phyloP scores from a whole-genome alignment of 352 stramenopile genomes.

The Phytopythium chamaehyphon region DNA sequence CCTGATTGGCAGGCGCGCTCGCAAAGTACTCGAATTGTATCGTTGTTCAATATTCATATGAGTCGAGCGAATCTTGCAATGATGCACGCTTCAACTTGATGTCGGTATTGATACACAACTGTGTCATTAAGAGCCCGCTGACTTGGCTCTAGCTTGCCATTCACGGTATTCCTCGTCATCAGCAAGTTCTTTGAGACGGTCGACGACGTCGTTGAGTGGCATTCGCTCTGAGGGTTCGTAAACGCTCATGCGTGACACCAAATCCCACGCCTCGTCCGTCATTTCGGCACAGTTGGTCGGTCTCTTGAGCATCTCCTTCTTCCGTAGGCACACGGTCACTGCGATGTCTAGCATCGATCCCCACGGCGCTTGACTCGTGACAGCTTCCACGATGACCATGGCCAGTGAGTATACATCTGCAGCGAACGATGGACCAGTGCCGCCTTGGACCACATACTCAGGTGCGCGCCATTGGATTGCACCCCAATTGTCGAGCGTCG shows the following conservation, averaged over 20 bases:
- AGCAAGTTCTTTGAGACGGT: not conserved
- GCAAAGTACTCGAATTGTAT: too few relatives aligned
- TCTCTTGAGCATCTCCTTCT: not conserved
- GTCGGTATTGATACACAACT: too few relatives aligned
- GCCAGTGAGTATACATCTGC: constrained; percentile 17
- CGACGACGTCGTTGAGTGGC: constrained; percentile 5
- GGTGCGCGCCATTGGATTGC: constrained; percentile 15
- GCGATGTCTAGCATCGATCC: not conserved
- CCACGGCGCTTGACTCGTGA: constrained; percentile 8
- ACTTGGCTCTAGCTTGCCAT: too few relatives aligned
- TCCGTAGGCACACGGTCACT: too few relatives aligned
- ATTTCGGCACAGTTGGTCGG: not conserved
- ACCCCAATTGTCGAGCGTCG: constrained; percentile 1
- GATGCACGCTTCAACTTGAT: too few relatives aligned
- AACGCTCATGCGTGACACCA: constrained; percentile 1
- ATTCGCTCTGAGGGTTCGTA: constrained; percentile 2
- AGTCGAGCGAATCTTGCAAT: too few relatives aligned
- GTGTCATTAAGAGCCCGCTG: too few relatives aligned
- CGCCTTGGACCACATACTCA: constrained; percentile 6
- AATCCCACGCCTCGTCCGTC: not conserved
- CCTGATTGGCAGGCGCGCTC: too few relatives aligned
- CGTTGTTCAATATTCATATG: too few relatives aligned
- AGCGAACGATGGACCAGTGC: constrained; percentile 1
- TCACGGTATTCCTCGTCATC: too few relatives aligned
- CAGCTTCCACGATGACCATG: constrained; percentile 13